Conservation (phyloP, 352 stramenopile genomes). For the Phytophthora kernoviae region DNA sequence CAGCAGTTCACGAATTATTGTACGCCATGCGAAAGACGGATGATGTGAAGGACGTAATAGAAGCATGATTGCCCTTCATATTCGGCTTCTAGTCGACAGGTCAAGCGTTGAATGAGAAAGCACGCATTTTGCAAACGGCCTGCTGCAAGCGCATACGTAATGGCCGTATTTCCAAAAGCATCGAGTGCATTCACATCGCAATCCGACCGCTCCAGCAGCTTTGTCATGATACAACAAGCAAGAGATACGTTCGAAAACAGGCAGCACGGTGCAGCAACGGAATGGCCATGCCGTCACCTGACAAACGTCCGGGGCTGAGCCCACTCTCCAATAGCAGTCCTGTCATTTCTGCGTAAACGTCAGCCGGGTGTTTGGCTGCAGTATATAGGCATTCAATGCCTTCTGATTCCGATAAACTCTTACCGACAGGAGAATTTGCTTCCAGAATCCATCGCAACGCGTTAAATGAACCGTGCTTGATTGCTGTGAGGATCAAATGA, state of each 20-base stretch:
- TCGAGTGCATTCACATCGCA: conserved; percentile 61
- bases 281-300: conserved; percentile 48
- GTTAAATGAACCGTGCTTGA: conserved; percentile 36
- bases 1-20: conserved; percentile 43
- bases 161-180: conserved; percentile 48
- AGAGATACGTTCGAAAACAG: conserved; percentile 30
- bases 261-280: conserved; percentile 61
- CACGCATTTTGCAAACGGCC: conserved; percentile 42
- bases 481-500: conserved; percentile 27
- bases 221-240: conserved; percentile 27
- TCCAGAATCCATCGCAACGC: conserved; percentile 52
- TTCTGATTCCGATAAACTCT: conserved; percentile 17
- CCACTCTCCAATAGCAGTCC: conserved; percentile 39
- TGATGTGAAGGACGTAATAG: conserved; percentile 64
- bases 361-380: conserved; percentile 31
- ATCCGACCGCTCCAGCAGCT: conserved; percentile 25
- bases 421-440: conserved; percentile 1
- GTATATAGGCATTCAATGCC: conserved; percentile 21
- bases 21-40: conserved; percentile 52
- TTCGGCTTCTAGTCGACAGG: conserved; percentile 48
- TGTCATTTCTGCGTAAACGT: conserved; percentile 46
- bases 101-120: conserved; percentile 38
- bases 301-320: conserved; percentile 42
- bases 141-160: conserved; percentile 48
- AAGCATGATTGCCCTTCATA: conserved; percentile 69